Base-by-base conservation (phyloP, 192 early-diverging fungal genomes). In the Radiomyces spectabilis region DNA sequence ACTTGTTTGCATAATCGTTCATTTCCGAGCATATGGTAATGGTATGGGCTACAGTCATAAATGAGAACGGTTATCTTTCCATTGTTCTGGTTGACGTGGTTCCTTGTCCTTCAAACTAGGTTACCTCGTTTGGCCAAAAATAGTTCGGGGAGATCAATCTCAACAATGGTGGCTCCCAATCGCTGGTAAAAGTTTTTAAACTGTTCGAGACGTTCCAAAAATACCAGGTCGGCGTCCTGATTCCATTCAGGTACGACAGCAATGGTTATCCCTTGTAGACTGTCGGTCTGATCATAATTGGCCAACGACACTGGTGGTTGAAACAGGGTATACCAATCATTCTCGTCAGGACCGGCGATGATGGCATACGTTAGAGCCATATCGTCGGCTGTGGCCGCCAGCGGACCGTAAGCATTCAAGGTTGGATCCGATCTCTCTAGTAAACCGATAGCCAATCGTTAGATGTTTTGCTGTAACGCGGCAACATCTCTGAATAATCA, bases 21-120 rank as follows among this genome's bases (percentile, higher is more conserved):
- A 85, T 75, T 57, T 91, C 89, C 22, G 75, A 69, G 2, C 51
- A 62, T 45, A 91, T 86, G 5, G 83, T 79, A 24, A 84, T 75
- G 5, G 63, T 53, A 61, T 91, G 89, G 0, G 84, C 84, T 46
- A 57, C 21, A 34, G 15, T 16, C 12, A 35, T 12, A 30, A 22
- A 0, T 15, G 10, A 42, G 26, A 6, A 15, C 21, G 10, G 12
- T n/a, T n/a, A n/a, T n/a, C n/a, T n/a, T n/a, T n/a, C n/a, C n/a
- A n/a, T n/a, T n/a, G n/a, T n/a, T n/a, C n/a, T n/a, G n/a, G n/a
- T n/a, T n/a, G n/a, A n/a, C n/a, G n/a, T n/a, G n/a, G n/a, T n/a
- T n/a, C n/a, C n/a, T n/a, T n/a, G n/a, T n/a, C n/a, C n/a, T n/a
- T n/a, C n/a, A n/a, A n/a, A n/a, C n/a, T 15, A 26, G 6, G 10